Conservation (phyloP, 2,329 filamentous ascomycete species). For the Neofusicoccum parvum region DNA sequence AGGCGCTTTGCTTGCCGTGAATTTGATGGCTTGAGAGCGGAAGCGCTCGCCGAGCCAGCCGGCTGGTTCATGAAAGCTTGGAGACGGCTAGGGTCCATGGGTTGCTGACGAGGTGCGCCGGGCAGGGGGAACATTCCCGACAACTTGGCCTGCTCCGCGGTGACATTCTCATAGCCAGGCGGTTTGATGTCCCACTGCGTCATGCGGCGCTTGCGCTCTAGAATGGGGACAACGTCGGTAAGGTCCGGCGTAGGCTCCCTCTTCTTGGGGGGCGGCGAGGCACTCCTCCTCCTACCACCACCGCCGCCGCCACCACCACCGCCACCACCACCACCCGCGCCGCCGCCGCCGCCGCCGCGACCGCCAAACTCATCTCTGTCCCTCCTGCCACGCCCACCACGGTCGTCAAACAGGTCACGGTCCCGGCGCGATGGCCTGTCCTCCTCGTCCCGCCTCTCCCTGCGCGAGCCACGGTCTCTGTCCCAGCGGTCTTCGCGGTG, state of each 20-base stretch:
- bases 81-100: slow-evolving; percentile 90
- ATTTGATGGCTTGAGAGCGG: slow-evolving; percentile 88
- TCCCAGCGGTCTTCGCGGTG: slow-evolving; percentile 68
- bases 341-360: slow-evolving; percentile 40
- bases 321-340: slow-evolving; percentile 50
- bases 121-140: slow-evolving; percentile 99
- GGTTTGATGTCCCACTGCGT: slow-evolving; percentile 99
- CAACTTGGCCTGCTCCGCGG: slow-evolving; percentile 96
- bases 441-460: slow-evolving; percentile 31
- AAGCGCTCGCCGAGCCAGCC: slow-evolving; percentile 67
- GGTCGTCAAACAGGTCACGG: slow-evolving; percentile 61
- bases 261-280: slow-evolving; percentile 79
- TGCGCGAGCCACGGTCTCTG: slow-evolving; percentile 58
- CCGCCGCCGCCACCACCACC: slow-evolving; percentile 48
- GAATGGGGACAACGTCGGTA: slow-evolving; percentile 78
- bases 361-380: slow-evolving; percentile 54
- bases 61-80: slow-evolving; percentile 96
- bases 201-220: slow-evolving; percentile 85
- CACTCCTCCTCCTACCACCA: slow-evolving; percentile 69
- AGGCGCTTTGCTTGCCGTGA: slow-evolving; percentile 93
- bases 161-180: slow-evolving; percentile 96
- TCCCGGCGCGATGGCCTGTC: slow-evolving; percentile 51
- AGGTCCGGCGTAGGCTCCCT: slow-evolving; percentile 95
- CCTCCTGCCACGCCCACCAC: slow-evolving; percentile 52
- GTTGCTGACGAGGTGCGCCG: slow-evolving; percentile 89